Evolutionary conservation across 2,329 filamentous ascomycete genomes (phyloP).

Genomic region (Colletotrichum tofieldiae): DNA sequence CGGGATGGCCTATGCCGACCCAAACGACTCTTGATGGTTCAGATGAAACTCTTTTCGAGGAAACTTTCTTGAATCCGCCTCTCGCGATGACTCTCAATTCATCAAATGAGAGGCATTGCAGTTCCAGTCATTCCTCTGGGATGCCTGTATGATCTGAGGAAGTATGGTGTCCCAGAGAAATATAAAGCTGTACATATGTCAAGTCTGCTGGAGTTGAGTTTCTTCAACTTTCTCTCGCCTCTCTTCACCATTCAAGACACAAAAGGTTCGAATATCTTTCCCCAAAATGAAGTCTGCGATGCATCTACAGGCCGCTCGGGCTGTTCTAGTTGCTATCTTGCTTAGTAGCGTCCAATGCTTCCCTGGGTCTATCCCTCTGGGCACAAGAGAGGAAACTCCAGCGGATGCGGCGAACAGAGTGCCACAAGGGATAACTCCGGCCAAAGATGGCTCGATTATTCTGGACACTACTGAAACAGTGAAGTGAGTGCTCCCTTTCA

Average conservation of each 20-base stretch:
- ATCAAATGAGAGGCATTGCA: neutral
- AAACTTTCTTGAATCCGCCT: neutral
- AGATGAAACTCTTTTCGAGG: slow-evolving; percentile 23
- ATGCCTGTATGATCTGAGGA: neutral
- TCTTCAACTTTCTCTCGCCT: neutral
- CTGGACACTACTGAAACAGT: slow-evolving; percentile 69
- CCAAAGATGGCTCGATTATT: slow-evolving; percentile 70
- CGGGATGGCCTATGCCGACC: neutral
- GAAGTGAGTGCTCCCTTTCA: slow-evolving; percentile 58
- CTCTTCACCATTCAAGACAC: too few species aligned
- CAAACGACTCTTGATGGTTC: neutral
- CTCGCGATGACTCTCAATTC: neutral
- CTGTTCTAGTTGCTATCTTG: neutral
- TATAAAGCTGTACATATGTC: neutral
- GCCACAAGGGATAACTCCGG: slow-evolving; percentile 56
- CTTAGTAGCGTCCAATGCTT: neutral
- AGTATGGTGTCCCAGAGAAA: neutral
- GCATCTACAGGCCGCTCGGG: neutral
- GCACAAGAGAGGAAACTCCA: slow-evolving; percentile 41
- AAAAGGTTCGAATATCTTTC: neutral
- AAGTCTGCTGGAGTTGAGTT: neutral
- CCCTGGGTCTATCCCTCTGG: slow-evolving; percentile 3
- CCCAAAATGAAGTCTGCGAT: neutral
- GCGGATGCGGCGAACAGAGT: slow-evolving; percentile 50
- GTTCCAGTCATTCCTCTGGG: neutral